Evolutionary conservation across 305 asterid genomes (phyloP), one percentile per base, ranked within the genome.

Genomic region (Andrographis paniculata): DNA sequence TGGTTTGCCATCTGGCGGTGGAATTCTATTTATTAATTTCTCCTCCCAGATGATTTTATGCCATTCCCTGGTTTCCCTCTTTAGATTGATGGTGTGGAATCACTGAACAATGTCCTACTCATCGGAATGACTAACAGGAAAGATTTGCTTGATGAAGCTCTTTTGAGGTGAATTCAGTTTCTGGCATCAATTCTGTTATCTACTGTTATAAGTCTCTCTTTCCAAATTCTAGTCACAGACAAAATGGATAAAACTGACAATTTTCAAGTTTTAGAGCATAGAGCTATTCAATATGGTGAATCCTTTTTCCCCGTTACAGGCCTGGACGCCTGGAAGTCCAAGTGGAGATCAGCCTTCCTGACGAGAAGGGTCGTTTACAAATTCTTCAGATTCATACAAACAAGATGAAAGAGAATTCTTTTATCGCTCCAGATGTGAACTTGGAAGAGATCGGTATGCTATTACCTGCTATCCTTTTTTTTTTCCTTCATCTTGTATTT

Each of bases 331-430:
- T 92, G 63, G 99, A 92, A 75, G 97, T 92, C 68, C 95, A 79
- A 82, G 94, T 92, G 64, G 99, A 92, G 84, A 92, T 92, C 65
- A 87, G 91, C 75, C 97, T 92, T 72, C 99, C 97, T 49, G 95
- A 92, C 64, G 99, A 87, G 73, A 84, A 78, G 68, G 97, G 99
- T 31, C 95, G 97, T 48, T 42, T 92, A 49, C 95, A 92, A 73
- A 92, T 91, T 64, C 97, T 92, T 59, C 94, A 91, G 68, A 91
- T 91, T 61, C 99, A 91, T 73, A 91, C 99, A 43, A 83, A 67
- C 78, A 83, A 83, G 85, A 87, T 91, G 96, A 91, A 77, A 67
- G 96, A 91, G 65, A 79, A 78, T 71, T 87, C 96, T 61, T 91
- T 83, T 75, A 88, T 91, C 60, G 80, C 94, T 59, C 85, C 96